Evolutionary conservation across 495 filamentous ascomycete species (phyloP).

Genomic region (Thermothielavioides terrestris): DNA sequence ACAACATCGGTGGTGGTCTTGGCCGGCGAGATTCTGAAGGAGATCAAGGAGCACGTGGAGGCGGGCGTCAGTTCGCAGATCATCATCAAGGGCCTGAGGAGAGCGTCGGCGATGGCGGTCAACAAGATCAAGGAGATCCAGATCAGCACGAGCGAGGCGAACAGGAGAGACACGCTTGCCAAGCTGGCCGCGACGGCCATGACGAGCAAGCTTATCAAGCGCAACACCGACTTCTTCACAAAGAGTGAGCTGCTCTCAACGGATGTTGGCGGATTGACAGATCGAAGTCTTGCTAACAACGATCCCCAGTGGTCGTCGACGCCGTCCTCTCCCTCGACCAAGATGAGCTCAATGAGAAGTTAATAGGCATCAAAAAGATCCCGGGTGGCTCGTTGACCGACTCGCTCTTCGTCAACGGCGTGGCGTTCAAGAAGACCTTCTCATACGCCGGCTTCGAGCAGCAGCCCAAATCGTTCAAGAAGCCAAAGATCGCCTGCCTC

Average conservation of each 20-base stretch:
- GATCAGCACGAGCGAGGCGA: conserved; percentile 73
- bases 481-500: conserved; percentile 91
- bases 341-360: conserved; percentile 92
- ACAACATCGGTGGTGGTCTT: conserved; percentile 95
- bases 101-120: conserved; percentile 83
- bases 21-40: conserved; percentile 93
- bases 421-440: conserved; percentile 99
- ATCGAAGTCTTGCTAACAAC: conserved; percentile 4
- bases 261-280: not conserved
- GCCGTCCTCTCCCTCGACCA: conserved; percentile 96
- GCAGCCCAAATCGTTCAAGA: conserved; percentile 88
- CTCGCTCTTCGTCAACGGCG: conserved; percentile 93
- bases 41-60: conserved; percentile 89
- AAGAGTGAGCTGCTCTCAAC: conserved; percentile 58
- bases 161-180: conserved; percentile 78
- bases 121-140: conserved; percentile 99
- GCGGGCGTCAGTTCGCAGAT: conserved; percentile 95
- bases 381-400: conserved; percentile 95
- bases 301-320: conserved; percentile 78
- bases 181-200: conserved; percentile 95
- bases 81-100: conserved; percentile 91
- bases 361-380: conserved; percentile 97
- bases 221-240: conserved; percentile 93
- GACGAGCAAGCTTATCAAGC: conserved; percentile 98
- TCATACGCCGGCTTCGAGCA: conserved; percentile 98